Conservation (phyloP, 805 yeast genomes). For the Yarrowia deformans region DNA sequence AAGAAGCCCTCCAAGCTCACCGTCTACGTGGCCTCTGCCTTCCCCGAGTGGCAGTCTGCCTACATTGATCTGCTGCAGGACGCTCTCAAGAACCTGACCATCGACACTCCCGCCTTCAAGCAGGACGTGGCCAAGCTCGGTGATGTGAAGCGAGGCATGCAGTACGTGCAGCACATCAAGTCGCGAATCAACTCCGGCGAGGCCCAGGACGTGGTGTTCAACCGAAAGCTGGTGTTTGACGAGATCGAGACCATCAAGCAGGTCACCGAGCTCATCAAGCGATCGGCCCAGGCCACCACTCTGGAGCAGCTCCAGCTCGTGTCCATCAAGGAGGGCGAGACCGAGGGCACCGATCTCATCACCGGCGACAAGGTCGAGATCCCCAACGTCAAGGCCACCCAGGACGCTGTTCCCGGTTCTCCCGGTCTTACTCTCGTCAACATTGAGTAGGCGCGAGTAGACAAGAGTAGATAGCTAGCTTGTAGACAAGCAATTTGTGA, state of each 20-base stretch:
- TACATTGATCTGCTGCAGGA: constrained; percentile 78
- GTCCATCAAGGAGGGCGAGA: constrained; percentile 67
- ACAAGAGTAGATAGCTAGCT: no score
- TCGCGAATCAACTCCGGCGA: constrained; percentile 65
- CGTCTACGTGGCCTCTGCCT: constrained; percentile 77
- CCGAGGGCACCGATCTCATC: constrained; percentile 65
- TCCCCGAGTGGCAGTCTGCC: constrained; percentile 88
- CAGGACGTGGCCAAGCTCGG: constrained; percentile 53
- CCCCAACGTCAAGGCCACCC: constrained; percentile 68
- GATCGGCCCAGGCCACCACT: constrained; percentile 66
- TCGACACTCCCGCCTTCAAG: constrained; percentile 52
- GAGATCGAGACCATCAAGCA: constrained; percentile 71
- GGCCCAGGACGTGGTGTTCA: constrained; percentile 78
- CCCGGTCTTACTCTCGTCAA: constrained; percentile 86
- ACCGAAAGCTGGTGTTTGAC: constrained; percentile 84
- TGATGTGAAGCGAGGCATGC: constrained; percentile 98
- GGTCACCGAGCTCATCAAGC: constrained; percentile 63
- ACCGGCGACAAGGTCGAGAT: constrained; percentile 76
- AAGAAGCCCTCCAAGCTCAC: constrained; percentile 75
- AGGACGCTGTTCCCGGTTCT: constrained; percentile 84
- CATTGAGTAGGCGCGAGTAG: constrained; percentile 50
- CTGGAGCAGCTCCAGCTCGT: constrained; percentile 67
- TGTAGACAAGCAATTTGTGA: not conserved
- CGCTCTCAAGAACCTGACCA: constrained; percentile 45
- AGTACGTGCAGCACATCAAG: constrained; percentile 86